Base-by-base conservation (phyloP, 2,329 filamentous ascomycete genomes). In the Neopestalotiopsis clavispora region DNA sequence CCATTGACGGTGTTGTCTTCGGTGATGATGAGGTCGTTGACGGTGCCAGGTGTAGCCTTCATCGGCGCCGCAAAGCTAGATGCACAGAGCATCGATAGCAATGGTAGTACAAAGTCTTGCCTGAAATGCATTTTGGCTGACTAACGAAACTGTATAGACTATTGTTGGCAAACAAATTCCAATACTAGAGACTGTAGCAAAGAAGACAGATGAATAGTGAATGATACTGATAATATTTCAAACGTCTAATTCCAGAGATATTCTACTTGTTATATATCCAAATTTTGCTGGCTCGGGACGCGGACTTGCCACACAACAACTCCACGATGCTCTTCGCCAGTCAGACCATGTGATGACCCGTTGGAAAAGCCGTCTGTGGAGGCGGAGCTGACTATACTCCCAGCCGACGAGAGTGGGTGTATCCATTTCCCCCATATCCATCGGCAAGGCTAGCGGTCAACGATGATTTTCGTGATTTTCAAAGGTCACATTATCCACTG, bases 1-100 rank as follows among this genome's bases (percentile, higher is more conserved):
- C 45, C 64, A 32, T 66, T 66, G 20, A 66, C 20, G 49, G 64
- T 58, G 64, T 66, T 66, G 14, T 66, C 49, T 3, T 45, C 49
- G 9, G 42, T 66, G 42, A 66, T 66, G 17, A 66, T 66, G 13
- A 66, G 23, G 34, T 66, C 64, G 13, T 66, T 20, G 6, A 57
- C 64, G 10, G 20, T 66, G n/a, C 64, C 64, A 10, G 42, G 64
- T 28, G 52, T 45, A 13, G 32, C 64, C 20, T 32, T 32, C 20
- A 66, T n/a, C 6, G 64, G 64, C 30, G 34, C 32, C 12, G 64
- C 64, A 17, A 34, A n/a, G 28, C 20, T 34, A 23, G 42, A 52
- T 38, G 45, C n/a, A 38, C 14, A 34, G 17, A 66, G 49, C 30
- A 34, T 32, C 23, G 64, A 20, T 28, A 66, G 28, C 28, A 30